These are phyloP conservation scores for Hypomontagnella monticulosa DNA, from an alignment of 495 filamentous ascomycete species.

Conservation along the genomic window DNA sequence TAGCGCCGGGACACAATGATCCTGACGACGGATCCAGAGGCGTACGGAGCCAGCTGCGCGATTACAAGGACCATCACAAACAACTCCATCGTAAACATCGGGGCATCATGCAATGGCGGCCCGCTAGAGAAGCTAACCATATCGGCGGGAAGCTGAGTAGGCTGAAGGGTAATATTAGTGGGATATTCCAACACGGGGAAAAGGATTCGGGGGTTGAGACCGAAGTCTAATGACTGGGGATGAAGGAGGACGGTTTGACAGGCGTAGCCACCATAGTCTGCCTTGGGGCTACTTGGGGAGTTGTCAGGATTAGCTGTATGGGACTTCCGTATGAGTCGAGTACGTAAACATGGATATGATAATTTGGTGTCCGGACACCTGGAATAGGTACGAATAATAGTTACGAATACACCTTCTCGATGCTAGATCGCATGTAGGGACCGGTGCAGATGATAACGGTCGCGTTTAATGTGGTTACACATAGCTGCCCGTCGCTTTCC, in stretches of 20 bases:
- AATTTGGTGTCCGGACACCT: too few species aligned
- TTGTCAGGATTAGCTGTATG: too few species aligned
- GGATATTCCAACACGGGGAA: conserved; percentile 63
- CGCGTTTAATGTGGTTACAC: too few species aligned
- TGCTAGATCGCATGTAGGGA: too few species aligned
- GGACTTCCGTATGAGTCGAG: too few species aligned
- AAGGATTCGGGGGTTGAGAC: conserved; percentile 71
- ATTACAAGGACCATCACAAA: conserved; percentile 66
- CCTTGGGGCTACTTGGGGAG: too few species aligned
- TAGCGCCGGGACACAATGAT: conserved; percentile 44
- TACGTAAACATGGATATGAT: too few species aligned
- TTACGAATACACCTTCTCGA: too few species aligned
- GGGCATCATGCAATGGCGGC: conserved; percentile 76
- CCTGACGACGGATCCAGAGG: conserved; percentile 54
- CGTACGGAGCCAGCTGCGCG: conserved; percentile 52
- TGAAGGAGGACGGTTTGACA: background rate
- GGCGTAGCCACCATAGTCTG: too few species aligned
- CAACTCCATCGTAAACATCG: conserved; percentile 70
- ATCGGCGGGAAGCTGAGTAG: conserved; percentile 66
- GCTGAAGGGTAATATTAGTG: conserved; percentile 62
- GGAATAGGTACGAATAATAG: too few species aligned
- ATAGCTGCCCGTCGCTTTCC: too few species aligned
- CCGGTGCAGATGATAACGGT: too few species aligned
- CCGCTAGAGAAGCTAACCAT: conserved; percentile 67
- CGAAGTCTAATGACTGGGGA: conserved; percentile 52